These are phyloP conservation scores for Zelopaecilomyces penicillatus DNA, from an alignment of 2,329 filamentous ascomycete species.

Conservation along the genomic window DNA sequence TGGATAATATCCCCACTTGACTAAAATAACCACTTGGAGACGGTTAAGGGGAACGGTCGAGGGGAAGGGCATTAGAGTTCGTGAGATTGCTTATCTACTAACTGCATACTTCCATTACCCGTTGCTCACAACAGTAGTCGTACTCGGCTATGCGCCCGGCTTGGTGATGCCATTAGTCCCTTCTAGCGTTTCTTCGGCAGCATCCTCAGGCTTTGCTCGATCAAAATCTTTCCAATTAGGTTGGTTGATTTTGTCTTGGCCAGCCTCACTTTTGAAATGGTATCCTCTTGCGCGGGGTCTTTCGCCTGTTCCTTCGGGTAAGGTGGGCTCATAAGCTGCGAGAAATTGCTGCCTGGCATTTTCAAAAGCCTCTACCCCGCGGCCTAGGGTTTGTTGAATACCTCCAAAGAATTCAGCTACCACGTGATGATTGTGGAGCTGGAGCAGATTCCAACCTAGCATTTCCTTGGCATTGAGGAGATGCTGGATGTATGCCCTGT, in stretches of 20 bases:
- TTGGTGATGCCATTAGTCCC: too few species aligned
- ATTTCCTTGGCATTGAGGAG: constrained; percentile 87
- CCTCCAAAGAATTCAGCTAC: constrained; percentile 65
- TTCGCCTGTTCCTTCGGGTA: constrained; percentile 68
- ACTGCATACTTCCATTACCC: too few species aligned
- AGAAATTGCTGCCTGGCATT: constrained; percentile 35
- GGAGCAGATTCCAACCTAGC: constrained; percentile 88
- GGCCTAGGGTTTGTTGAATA: constrained; percentile 55
- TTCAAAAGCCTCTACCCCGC: constrained; percentile 52
- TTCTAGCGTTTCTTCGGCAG: too few species aligned
- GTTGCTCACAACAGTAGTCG: too few species aligned
- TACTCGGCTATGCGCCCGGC: too few species aligned
- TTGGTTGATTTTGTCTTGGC: constrained; percentile 59
- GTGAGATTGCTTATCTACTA: too few species aligned
- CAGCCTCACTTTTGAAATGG: constrained; percentile 64
- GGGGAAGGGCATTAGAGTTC: too few species aligned
- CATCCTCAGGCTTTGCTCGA: background rate
- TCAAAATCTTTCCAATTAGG: constrained; percentile 54
- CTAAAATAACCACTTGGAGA: too few species aligned
- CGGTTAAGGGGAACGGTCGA: too few species aligned
- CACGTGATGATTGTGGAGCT: constrained; percentile 80
- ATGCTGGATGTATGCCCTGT: constrained; percentile 81
- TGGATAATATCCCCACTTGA: too few species aligned
- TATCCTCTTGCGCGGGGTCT: constrained; percentile 77
- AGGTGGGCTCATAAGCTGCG: constrained; percentile 54